A percentile compares a stretch with the other conserved stretches of the same genome.
phyloP scores from a whole-genome alignment of 2,329 filamentous ascomycete species.

The Drechslera avenae region DNA sequence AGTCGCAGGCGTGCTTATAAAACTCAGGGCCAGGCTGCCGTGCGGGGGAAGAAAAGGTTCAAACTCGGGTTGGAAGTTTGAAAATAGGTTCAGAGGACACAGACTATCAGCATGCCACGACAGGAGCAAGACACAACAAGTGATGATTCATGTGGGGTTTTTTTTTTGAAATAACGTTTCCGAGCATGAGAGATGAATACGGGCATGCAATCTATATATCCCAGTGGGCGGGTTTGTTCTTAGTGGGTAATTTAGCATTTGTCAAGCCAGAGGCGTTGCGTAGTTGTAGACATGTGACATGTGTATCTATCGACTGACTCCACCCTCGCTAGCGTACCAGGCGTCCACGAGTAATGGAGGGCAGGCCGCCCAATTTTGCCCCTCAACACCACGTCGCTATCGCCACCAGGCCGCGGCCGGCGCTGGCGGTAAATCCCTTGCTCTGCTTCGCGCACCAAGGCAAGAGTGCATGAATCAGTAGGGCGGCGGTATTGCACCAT shows the following conservation, averaged over 20 bases:
- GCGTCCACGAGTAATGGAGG: conserved; percentile 9
- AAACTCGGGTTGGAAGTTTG: background rate
- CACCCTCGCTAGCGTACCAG: background rate
- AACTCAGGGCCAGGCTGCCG: conserved; percentile 7
- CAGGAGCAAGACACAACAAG: background rate
- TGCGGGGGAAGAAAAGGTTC: background rate
- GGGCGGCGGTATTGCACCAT: conserved; percentile 7
- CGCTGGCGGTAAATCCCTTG: conserved; percentile 24
- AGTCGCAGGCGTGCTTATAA: conserved; percentile 5
- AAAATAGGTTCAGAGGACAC: background rate
- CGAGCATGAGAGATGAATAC: no score
- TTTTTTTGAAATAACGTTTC: no score
- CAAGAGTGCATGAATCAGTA: conserved; percentile 25
- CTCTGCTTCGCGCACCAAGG: conserved; percentile 24
- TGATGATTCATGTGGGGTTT: no score
- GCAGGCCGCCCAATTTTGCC: conserved; percentile 13
- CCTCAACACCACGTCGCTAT: conserved; percentile 42
- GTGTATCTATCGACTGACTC: background rate
- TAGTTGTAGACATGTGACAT: background rate
- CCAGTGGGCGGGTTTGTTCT: no score
- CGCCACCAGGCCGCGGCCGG: conserved; percentile 27
- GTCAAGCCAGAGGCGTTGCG: background rate
- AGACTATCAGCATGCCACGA: background rate
- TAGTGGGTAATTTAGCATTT: no score
- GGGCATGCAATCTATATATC: no score